A percentile compares a stretch with the other conserved stretches of the same genome.
These are phyloP conservation scores for Aspergillus cavernicola DNA, from an alignment of 495 filamentous ascomycete genomes.

Conservation along the genomic window DNA sequence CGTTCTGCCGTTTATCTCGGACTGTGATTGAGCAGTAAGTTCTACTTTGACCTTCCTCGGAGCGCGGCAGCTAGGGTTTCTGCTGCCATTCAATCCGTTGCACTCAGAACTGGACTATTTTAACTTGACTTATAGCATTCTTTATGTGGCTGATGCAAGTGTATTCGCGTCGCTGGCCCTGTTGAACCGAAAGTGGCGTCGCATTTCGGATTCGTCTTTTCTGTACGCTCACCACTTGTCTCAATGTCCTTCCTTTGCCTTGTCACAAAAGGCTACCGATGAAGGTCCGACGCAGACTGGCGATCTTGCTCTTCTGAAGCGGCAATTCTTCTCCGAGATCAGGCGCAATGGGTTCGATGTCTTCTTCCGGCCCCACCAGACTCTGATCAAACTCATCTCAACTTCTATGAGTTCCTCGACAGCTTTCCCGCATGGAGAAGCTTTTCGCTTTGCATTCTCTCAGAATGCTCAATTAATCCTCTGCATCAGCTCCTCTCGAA, in stretches of 20 bases:
- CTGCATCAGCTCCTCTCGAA: constrained; percentile 81
- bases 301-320: constrained; percentile 57
- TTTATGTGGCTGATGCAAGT: constrained; percentile 69
- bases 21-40: constrained; percentile 30
- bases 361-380: constrained; percentile 65
- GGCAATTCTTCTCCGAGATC: constrained; percentile 64
- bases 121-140: constrained; percentile 54
- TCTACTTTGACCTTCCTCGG: background rate
- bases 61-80: background rate
- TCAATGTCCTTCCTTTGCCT: constrained; percentile 63
- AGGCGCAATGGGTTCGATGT: constrained; percentile 79
- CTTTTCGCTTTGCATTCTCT: constrained; percentile 78
- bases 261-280: constrained; percentile 46
- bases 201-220: constrained; percentile 62
- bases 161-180: constrained; percentile 79
- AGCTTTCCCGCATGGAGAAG: constrained; percentile 75
- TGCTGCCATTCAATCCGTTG: background rate
- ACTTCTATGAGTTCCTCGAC: constrained; percentile 79
- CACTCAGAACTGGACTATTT: background rate
- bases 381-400: constrained; percentile 73
- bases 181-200: constrained; percentile 75
- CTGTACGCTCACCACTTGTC: constrained; percentile 77
- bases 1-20: constrained; percentile 27
- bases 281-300: constrained; percentile 41
- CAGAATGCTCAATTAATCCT: constrained; percentile 68